A percentile compares a stretch with the other conserved stretches of the same genome.
Evolutionary conservation across 225 moss, liverwort and hornwort genomes (phyloP).

Genomic region (Polytrichum commune): DNA sequence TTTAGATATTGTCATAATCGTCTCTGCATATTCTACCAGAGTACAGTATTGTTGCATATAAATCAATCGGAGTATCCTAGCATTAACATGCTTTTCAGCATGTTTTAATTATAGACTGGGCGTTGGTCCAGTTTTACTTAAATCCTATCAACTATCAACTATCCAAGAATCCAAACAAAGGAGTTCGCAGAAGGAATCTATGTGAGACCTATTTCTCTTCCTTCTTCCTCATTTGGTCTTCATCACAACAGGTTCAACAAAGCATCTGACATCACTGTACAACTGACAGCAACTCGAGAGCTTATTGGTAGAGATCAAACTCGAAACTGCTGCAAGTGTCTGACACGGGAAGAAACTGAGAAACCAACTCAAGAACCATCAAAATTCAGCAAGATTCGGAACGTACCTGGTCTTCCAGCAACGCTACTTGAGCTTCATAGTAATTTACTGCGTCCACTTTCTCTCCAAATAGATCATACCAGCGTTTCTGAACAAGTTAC

Average conservation of each 20-base stretch:
- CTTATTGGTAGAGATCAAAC: constrained; percentile 1
- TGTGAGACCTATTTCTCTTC: constrained; percentile 1
- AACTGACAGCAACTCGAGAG: constrained; percentile 2
- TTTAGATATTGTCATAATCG: too few relatives aligned
- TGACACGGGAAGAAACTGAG: background rate
- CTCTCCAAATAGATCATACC: constrained; percentile 40
- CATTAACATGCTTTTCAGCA: too few relatives aligned
- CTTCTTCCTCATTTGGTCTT: background rate
- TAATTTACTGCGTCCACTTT: constrained; percentile 51
- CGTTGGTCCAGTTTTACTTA: too few relatives aligned
- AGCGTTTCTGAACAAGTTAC: constrained; percentile 36
- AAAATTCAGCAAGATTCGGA: background rate
- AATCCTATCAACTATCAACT: too few relatives aligned
- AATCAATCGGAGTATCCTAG: too few relatives aligned
- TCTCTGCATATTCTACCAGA: too few relatives aligned
- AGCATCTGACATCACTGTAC: constrained; percentile 1
- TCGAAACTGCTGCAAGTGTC: constrained; percentile 2
- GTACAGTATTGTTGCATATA: too few relatives aligned
- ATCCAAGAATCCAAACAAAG: too few relatives aligned
- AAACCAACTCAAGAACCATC: background rate
- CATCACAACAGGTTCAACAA: constrained; percentile 1
- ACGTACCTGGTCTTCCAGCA: constrained; percentile 56
- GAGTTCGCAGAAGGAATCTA: background rate
- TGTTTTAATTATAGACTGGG: too few relatives aligned
- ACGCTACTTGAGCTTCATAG: constrained; percentile 19